Conservation (phyloP, 2,329 filamentous ascomycete species). For the Zymoseptoria ardabiliae region DNA sequence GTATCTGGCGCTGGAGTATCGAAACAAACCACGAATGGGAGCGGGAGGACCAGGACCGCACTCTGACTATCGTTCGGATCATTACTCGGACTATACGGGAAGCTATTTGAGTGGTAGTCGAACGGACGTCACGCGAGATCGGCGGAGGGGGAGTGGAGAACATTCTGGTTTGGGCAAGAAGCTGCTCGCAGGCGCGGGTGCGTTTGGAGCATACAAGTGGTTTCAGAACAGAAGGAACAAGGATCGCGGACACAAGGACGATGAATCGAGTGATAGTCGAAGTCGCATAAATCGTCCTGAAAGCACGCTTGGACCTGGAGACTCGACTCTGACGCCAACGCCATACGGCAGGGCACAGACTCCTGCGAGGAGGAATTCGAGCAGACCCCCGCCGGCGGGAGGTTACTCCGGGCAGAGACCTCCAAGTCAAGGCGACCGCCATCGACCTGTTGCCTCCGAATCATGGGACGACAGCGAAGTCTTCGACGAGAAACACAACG, state of each 20-base stretch:
- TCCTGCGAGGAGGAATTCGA: slow-evolving; percentile 1
- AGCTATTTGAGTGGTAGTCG: slow-evolving; percentile 42
- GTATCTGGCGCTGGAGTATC: slow-evolving; percentile 70
- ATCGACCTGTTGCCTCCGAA: slow-evolving; percentile 19
- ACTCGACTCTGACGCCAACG: not conserved
- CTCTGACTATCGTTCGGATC: slow-evolving; percentile 15
- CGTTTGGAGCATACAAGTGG: slow-evolving; percentile 51
- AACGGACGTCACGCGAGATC: slow-evolving; percentile 44
- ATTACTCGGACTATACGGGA: slow-evolving; percentile 23
- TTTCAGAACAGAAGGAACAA: slow-evolving; percentile 39
- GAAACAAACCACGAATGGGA: slow-evolving; percentile 38
- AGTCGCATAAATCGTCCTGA: slow-evolving; percentile 5
- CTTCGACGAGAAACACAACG: slow-evolving; percentile 35
- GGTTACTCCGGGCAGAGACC: slow-evolving; percentile 7
- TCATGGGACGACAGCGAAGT: slow-evolving; percentile 21
- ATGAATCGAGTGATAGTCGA: not conserved
- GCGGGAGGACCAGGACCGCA: slow-evolving; percentile 10
- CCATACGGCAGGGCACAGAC: not conserved
- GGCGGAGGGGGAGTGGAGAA: slow-evolving; percentile 15
- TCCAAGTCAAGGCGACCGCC: slow-evolving; percentile 7
- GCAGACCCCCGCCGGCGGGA: slow-evolving; percentile 8
- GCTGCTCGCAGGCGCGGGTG: slow-evolving; percentile 47
- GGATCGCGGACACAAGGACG: slow-evolving; percentile 20
- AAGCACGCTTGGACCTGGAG: slow-evolving; percentile 11
- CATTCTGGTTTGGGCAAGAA: slow-evolving; percentile 35